Conservation (phyloP, 495 filamentous ascomycete genomes). For the Schizothecium vesticola region DNA sequence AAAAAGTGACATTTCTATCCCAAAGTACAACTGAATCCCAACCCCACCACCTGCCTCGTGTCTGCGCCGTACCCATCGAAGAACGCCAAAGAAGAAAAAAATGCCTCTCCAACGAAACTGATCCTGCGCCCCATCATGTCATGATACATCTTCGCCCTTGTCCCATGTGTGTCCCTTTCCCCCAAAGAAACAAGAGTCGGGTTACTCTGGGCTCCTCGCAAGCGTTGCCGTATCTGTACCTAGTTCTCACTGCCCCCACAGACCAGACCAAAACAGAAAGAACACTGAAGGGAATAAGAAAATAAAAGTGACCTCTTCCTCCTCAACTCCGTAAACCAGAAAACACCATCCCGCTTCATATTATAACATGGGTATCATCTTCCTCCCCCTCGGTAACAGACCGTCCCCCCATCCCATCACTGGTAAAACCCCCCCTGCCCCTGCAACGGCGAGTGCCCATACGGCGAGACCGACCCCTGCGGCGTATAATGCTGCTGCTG, state of each 20-base stretch:
- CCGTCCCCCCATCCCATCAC: neutral
- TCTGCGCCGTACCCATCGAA: too few species aligned
- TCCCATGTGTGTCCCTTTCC: too few species aligned
- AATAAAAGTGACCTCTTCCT: neutral
- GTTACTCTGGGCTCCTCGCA: neutral
- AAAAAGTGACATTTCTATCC: too few species aligned
- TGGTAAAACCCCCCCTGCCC: slow-evolving; percentile 34
- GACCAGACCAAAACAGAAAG: neutral
- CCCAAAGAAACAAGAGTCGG: neutral
- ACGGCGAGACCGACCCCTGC: slow-evolving; percentile 41
- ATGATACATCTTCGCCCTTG: too few species aligned
- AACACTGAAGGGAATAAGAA: neutral
- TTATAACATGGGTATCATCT: neutral
- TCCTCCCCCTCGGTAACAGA: too few species aligned
- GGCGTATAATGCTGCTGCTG: slow-evolving; percentile 27
- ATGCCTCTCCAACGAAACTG: too few species aligned
- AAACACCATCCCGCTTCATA: neutral
- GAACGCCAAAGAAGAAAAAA: too few species aligned
- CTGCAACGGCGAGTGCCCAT: slow-evolving; percentile 37
- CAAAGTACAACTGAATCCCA: too few species aligned
- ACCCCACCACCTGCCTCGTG: too few species aligned
- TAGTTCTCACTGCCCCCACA: too few species aligned
- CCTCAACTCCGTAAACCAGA: neutral
- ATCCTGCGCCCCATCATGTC: too few species aligned
- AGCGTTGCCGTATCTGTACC: neutral